Conservation (phyloP, 1,284 basidiomycete species). For the Trametes versicolor region DNA sequence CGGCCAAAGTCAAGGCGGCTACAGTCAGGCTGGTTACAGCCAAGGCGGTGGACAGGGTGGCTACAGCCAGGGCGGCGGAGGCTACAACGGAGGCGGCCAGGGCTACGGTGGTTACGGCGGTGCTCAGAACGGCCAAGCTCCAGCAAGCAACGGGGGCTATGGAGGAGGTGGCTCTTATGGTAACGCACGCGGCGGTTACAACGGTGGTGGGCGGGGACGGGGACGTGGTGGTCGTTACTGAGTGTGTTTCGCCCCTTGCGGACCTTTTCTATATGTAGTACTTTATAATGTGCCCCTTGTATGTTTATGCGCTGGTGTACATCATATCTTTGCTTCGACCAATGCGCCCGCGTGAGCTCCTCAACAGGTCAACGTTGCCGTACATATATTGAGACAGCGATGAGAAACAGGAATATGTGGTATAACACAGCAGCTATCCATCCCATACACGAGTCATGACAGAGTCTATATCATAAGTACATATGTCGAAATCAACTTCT, state of each 20-base stretch:
- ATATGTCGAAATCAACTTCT: constrained; percentile 4
- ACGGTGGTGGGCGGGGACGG: constrained; percentile 46
- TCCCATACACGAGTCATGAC: constrained; percentile 9
- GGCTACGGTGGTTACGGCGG: constrained; percentile 43
- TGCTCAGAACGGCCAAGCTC: constrained; percentile 7
- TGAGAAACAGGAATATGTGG: not conserved
- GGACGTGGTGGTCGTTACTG: constrained; percentile 54
- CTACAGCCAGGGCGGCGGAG: constrained; percentile 33
- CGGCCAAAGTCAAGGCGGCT: constrained; percentile 31
- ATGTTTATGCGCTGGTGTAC: constrained; percentile 29
- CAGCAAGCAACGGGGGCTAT: constrained; percentile 20
- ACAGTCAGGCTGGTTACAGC: constrained; percentile 42
- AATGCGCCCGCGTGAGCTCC: not conserved
- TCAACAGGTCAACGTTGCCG: not conserved
- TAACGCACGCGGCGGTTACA: constrained; percentile 35
- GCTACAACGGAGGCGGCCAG: constrained; percentile 31
- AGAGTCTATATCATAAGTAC: constrained; percentile 7
- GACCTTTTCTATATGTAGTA: constrained; percentile 24
- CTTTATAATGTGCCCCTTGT: constrained; percentile 26
- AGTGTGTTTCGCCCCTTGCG: constrained; percentile 24
- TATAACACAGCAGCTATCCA: not conserved
- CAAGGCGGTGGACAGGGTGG: constrained; percentile 32
- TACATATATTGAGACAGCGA: not conserved
- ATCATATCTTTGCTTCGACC: not conserved
- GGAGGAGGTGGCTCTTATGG: constrained; percentile 19